A percentile compares a stretch with the other conserved stretches of the same genome.
These are phyloP conservation scores for Corymbia citriodora DNA, from an alignment of 441 rosid species.

Conservation along the genomic window DNA sequence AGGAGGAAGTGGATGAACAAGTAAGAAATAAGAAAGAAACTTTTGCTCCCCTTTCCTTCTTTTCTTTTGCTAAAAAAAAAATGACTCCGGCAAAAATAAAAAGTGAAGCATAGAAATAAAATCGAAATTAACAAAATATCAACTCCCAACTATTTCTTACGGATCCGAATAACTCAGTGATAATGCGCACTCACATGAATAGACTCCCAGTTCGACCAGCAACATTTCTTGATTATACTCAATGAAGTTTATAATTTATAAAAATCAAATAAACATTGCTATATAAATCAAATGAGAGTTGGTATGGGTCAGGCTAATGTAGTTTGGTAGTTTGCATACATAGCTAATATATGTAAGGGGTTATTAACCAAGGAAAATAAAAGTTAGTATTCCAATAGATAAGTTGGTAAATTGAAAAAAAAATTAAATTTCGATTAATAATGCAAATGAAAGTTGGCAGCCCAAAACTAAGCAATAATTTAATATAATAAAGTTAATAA, in stretches of 20 bases:
- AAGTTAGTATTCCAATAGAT: not conserved
- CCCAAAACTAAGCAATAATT: not conserved
- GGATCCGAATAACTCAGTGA: not conserved
- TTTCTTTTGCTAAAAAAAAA: not conserved
- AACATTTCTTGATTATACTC: not conserved
- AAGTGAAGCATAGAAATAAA: not conserved
- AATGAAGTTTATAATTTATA: not conserved
- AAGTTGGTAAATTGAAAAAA: not conserved
- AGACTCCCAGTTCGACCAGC: not conserved
- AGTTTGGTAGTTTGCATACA: not conserved
- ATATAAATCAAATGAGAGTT: not conserved
- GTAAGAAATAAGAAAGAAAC: not conserved
- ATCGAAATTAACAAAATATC: not conserved
- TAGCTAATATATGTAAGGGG: not conserved
- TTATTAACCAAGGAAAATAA: not conserved
- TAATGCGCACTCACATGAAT: not conserved
- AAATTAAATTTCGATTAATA: not conserved
- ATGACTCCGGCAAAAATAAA: not conserved
- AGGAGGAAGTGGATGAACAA: not conserved
- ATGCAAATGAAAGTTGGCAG: not conserved
- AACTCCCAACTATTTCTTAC: not conserved
- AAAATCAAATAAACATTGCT: not conserved
- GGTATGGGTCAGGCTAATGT: not conserved
- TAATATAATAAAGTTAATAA: not conserved
- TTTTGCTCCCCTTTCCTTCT: not conserved